Evolutionary conservation across 805 yeast genomes (phyloP), one percentile per base, ranked within the genome.

Genomic region (Yamadazyma paraphyllophila): DNA sequence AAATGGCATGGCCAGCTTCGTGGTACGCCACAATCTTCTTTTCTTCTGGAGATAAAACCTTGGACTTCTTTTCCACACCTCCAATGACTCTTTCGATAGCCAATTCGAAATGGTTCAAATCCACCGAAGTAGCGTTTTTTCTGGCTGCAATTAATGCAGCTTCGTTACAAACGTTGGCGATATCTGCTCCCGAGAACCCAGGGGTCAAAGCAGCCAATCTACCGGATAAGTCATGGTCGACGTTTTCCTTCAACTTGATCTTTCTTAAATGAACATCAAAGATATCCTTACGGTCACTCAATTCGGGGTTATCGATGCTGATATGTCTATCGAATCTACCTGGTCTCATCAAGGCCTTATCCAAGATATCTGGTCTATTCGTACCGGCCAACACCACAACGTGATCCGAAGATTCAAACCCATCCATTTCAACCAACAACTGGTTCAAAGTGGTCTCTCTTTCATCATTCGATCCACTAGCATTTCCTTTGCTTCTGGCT

Each of bases 1-100:
- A 87, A 40, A 90, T 85, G 3, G 97, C 97, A 64, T 90, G 97
- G 0, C 97, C 97, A 1, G 97, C 97, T 68, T 90, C 97, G 65
- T 90, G 97, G 62, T 87, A 90, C 0, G 97, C 96, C 41, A 90
- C 96, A 27, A 87, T 80, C 53, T 73, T 80, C 72, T 88, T 87
- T 65, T 91, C 96, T 30, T 85, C 88, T 8, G 84, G 83, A 5
- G 88, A 81, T 43, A 90, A 72, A 7, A 91, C 82, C 61, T 83
- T 80, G 0, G 94, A 81, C 61, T 88, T 88, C 66, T 85, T 85
- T 63, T 90, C 97, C 38, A 91, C 70, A n/a, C 97, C 97, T 9
- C 95, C 96, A 68, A 90, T 83, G 39, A 90, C 96, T 60, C 97
- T 81, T 67, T 91, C 97, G 62, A 90, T 88, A 16, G 97, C 97